These are phyloP conservation scores for Physaria fendleri DNA, from an alignment of 345 rosid species.

Conservation along the genomic window DNA sequence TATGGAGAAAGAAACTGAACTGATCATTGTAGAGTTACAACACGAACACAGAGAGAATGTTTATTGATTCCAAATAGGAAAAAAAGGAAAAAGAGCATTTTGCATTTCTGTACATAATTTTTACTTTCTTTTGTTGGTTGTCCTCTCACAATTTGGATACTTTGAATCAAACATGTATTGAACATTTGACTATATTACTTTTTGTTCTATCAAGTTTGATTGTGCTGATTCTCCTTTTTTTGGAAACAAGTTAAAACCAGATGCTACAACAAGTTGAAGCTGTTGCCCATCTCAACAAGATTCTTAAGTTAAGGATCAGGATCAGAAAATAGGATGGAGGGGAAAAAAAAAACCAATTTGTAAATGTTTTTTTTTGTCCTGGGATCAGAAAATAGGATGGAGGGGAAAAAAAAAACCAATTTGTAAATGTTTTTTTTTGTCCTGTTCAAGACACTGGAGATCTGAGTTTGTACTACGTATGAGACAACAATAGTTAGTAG, in stretches of 20 bases:
- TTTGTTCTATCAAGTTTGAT: no score
- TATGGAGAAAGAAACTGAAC: background rate
- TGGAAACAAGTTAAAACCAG: no score
- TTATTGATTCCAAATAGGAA: conserved; percentile 6
- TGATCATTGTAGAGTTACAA: conserved; percentile 29
- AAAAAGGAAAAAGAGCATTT: background rate
- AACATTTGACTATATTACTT: no score
- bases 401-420: conserved; percentile 20
- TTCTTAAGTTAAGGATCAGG: no score
- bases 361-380: background rate
- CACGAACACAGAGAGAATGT: conserved; percentile 23
- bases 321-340: conserved; percentile 29
- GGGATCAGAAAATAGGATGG: no score
- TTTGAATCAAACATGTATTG: no score
- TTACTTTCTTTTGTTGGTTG: no score
- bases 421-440: background rate
- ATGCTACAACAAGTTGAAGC: no score
- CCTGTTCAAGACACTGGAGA: background rate
- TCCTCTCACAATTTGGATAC: no score
- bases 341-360: conserved; percentile 9
- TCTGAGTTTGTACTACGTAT: background rate
- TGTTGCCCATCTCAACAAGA: no score
- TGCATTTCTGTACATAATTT: background rate
- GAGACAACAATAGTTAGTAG: background rate
- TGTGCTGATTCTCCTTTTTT: no score